Evolutionary conservation across 805 yeast species (phyloP).

Genomic region (Hanseniaspora pseudoguilliermondii): DNA sequence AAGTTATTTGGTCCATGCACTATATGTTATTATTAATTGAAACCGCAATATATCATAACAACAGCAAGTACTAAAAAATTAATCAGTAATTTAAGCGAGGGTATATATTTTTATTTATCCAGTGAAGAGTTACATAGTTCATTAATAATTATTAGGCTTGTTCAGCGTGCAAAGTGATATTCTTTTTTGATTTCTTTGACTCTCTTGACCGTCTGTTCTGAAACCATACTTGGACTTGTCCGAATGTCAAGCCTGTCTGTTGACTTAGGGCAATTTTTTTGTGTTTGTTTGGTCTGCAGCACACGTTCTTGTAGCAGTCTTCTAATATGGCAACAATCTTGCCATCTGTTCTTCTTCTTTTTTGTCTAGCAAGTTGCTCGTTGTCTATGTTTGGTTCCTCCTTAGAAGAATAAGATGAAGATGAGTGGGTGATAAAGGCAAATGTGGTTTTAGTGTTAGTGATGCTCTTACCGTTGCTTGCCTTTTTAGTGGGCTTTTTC

Average conservation of each 20-base stretch:
- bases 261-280: slow-evolving; percentile 68
- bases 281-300: slow-evolving; percentile 61
- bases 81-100: not conserved
- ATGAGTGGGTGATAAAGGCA: slow-evolving; percentile 90
- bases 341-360: slow-evolving; percentile 89
- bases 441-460: slow-evolving; percentile 25
- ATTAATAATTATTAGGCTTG: not conserved
- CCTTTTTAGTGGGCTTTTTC: not conserved
- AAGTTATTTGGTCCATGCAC: too few relatives aligned
- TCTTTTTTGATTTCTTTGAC: not conserved
- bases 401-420: slow-evolving; percentile 64
- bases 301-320: slow-evolving; percentile 59
- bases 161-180: not conserved
- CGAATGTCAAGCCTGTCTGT: slow-evolving; percentile 84
- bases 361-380: slow-evolving; percentile 84
- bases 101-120: not conserved
- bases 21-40: too few relatives aligned
- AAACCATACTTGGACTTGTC: slow-evolving; percentile 97
- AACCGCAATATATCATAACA: too few relatives aligned
- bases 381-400: slow-evolving; percentile 79
- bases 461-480: not conserved
- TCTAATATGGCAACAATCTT: slow-evolving; percentile 72
- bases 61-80: too few relatives aligned
- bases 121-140: not conserved
- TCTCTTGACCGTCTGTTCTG: slow-evolving; percentile 60